Evolutionary conservation across 2,329 filamentous ascomycete species (phyloP).

Genomic region (Cordyceps cicadae): DNA sequence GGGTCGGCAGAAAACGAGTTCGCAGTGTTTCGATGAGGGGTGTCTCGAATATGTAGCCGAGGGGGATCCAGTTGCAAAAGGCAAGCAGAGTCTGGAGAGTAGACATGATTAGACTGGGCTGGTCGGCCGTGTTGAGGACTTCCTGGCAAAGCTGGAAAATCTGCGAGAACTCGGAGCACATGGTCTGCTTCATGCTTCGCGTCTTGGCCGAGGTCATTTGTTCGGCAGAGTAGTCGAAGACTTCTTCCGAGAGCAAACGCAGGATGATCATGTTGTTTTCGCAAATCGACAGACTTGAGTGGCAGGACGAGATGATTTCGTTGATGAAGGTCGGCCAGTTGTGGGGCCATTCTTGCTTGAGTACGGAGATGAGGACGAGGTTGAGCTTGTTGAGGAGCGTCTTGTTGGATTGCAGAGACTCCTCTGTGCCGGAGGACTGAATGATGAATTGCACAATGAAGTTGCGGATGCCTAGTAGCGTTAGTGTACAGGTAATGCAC

Average conservation of each 20-base stretch:
- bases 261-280: constrained; percentile 99
- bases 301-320: constrained; percentile 95
- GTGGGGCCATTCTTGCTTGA: constrained; percentile 99
- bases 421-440: constrained; percentile 82
- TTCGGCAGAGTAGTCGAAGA: constrained; percentile 97
- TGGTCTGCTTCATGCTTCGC: constrained; percentile 91
- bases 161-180: constrained; percentile 97
- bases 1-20: constrained; percentile 83
- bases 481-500: constrained; percentile 13
- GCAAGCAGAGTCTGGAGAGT: constrained; percentile 91
- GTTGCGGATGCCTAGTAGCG: constrained; percentile 76
- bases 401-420: constrained; percentile 73
- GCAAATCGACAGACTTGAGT: constrained; percentile 92
- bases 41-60: constrained; percentile 98
- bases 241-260: constrained; percentile 89
- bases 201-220: constrained; percentile 99
- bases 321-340: constrained; percentile 99
- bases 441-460: constrained; percentile 99
- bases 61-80: constrained; percentile 97
- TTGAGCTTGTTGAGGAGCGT: constrained; percentile 97
- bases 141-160: constrained; percentile 98
- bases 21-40: constrained; percentile 90
- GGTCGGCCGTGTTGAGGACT: constrained; percentile 81
- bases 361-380: constrained; percentile 88
- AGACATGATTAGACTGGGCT: constrained; percentile 86